phyloP scores from a whole-genome alignment of 306 rosid genomes.

The Quercus engelmannii region DNA sequence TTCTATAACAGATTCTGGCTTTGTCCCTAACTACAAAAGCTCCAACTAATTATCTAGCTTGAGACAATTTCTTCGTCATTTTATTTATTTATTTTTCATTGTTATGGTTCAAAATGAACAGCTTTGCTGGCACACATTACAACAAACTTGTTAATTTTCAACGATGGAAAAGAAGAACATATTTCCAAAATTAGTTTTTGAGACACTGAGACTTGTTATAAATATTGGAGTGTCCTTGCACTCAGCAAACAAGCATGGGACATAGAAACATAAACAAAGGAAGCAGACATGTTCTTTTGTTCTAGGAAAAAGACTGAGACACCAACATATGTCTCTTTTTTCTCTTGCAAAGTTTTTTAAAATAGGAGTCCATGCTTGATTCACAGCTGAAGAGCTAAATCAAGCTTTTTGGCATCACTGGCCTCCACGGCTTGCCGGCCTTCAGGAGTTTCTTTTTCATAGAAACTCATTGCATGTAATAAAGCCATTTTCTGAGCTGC shows the following conservation, averaged over 20 bases:
- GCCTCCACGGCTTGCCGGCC: slow-evolving; percentile 7
- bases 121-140: too few species aligned
- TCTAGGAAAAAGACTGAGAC: background rate
- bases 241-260: background rate
- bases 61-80: too few species aligned
- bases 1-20: too few species aligned
- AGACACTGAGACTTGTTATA: background rate
- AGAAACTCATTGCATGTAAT: slow-evolving; percentile 1
- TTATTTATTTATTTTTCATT: too few species aligned
- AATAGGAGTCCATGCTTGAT: background rate
- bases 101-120: too few species aligned
- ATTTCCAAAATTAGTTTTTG: background rate
- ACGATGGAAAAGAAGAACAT: too few species aligned
- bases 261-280: background rate
- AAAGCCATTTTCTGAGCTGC: background rate
- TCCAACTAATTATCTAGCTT: too few species aligned
- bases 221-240: background rate
- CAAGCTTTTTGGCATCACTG: slow-evolving; percentile 21
- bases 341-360: background rate
- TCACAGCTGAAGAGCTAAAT: slow-evolving; percentile 36
- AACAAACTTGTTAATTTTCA: too few species aligned
- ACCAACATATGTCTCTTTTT: background rate
- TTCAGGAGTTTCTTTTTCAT: background rate
- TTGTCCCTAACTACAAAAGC: too few species aligned
- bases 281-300: background rate